A percentile compares a stretch with the other conserved stretches of the same genome.
Conservation (phyloP, 2,329 filamentous ascomycete species). For the Biscogniauxia mediterranea region DNA sequence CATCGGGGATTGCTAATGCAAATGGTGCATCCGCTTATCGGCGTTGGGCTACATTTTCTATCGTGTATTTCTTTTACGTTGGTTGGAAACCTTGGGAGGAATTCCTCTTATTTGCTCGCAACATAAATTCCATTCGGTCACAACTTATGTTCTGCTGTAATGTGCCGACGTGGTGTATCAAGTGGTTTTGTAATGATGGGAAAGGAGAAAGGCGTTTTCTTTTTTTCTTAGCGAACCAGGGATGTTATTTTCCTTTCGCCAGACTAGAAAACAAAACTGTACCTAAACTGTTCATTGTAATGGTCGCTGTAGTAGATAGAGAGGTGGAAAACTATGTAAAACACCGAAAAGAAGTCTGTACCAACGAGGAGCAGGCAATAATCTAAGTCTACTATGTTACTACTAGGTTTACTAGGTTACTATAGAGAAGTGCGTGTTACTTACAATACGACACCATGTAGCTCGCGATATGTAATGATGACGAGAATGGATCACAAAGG, state of each 20-base stretch:
- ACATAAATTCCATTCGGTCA: not conserved
- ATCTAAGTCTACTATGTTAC: no score
- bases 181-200: not conserved
- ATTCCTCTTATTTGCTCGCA: not conserved
- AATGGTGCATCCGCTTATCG: constrained; percentile 1
- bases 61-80: no score
- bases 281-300: not conserved
- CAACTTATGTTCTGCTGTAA: not conserved
- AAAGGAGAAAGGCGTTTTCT: not conserved
- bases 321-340: no score
- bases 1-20: not conserved
- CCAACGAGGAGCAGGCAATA: no score
- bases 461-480: not conserved
- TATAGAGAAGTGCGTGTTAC: no score
- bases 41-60: not conserved
- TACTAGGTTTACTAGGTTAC: no score
- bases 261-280: not conserved
- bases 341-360: no score
- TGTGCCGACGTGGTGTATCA: not conserved
- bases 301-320: no score
- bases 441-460: no score
- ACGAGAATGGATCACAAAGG: no score
- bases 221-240: no score
- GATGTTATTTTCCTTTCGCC: not conserved
- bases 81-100: not conserved